phyloP scores from a whole-genome alignment of 108 stramenopile genomes.

The Ochromonas danica region DNA sequence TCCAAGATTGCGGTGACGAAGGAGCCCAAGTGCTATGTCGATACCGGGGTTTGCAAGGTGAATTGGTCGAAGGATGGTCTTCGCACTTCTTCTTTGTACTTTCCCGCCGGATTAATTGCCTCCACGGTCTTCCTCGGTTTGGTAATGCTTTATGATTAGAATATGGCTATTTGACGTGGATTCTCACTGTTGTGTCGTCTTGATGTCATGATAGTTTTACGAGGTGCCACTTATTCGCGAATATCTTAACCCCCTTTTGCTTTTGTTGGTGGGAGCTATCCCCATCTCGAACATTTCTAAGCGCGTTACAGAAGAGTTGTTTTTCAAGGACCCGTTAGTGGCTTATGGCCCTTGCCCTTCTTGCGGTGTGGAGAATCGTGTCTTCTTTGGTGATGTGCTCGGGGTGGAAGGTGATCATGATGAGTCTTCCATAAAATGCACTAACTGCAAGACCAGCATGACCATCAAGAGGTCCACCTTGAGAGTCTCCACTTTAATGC shows the following conservation, averaged over 20 bases:
- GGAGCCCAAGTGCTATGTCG: constrained; percentile 92
- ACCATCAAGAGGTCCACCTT: constrained; percentile 73
- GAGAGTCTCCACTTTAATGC: constrained; percentile 71
- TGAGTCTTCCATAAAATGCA: constrained; percentile 71
- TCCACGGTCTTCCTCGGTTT: constrained; percentile 65
- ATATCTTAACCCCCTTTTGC: constrained; percentile 71
- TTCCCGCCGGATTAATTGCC: constrained; percentile 69
- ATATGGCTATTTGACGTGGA: too few species aligned
- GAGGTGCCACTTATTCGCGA: constrained; percentile 66
- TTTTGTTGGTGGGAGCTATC: constrained; percentile 66
- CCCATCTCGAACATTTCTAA: constrained; percentile 56
- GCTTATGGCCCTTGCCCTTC: constrained; percentile 88
- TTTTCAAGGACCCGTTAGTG: constrained; percentile 71
- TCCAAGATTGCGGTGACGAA: constrained; percentile 74
- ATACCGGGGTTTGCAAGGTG: constrained; percentile 84
- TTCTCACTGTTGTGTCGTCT: too few species aligned
- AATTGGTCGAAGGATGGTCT: constrained; percentile 74
- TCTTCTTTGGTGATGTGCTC: constrained; percentile 89
- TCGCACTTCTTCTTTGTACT: constrained; percentile 77
- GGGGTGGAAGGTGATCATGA: constrained; percentile 74
- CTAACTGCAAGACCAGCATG: constrained; percentile 75
- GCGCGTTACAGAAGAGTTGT: constrained; percentile 64
- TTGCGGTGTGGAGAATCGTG: constrained; percentile 72
- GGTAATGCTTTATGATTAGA: constrained; percentile 20
- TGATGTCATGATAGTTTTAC: constrained; percentile 53